Evolutionary conservation across 768 basidiomycete genomes (phyloP).

Genomic region (Suillus decipiens): DNA sequence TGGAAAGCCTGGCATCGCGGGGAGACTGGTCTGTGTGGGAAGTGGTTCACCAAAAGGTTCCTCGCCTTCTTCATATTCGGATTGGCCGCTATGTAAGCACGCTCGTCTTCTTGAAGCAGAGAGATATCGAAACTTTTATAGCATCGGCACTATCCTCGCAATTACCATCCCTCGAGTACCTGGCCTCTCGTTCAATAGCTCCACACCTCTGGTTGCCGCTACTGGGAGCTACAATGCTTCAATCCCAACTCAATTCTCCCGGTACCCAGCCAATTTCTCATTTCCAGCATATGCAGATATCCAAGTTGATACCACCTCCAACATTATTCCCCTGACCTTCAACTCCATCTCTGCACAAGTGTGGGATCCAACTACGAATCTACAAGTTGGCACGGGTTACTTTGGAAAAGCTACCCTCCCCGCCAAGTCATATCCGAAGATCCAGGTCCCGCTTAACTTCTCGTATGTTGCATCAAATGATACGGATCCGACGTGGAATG

Average conservation of each 20-base stretch:
- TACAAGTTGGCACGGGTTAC: slow-evolving; percentile 68
- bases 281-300: slow-evolving; percentile 80
- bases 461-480: slow-evolving; percentile 78
- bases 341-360: slow-evolving; percentile 64
- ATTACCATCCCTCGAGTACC: slow-evolving; percentile 88
- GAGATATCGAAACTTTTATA: slow-evolving; percentile 24
- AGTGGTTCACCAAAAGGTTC: slow-evolving; percentile 71
- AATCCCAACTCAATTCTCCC: slow-evolving; percentile 65
- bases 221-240: slow-evolving; percentile 57
- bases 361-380: slow-evolving; percentile 66
- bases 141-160: slow-evolving; percentile 69
- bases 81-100: slow-evolving; percentile 52
- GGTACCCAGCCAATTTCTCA: slow-evolving; percentile 84
- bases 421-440: slow-evolving; percentile 62
- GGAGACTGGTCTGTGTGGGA: slow-evolving; percentile 78
- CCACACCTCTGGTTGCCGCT: slow-evolving; percentile 59
- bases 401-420: slow-evolving; percentile 59
- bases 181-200: slow-evolving; percentile 58
- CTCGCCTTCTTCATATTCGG: slow-evolving; percentile 71
- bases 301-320: slow-evolving; percentile 72
- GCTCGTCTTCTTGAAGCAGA: slow-evolving; percentile 4
- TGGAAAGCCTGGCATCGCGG: slow-evolving; percentile 82
- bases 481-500: slow-evolving; percentile 80
- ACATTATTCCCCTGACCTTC: slow-evolving; percentile 79
- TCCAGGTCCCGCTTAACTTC: slow-evolving; percentile 81